Conservation (phyloP, 805 yeast genomes). For the Yarrowia porcina region DNA sequence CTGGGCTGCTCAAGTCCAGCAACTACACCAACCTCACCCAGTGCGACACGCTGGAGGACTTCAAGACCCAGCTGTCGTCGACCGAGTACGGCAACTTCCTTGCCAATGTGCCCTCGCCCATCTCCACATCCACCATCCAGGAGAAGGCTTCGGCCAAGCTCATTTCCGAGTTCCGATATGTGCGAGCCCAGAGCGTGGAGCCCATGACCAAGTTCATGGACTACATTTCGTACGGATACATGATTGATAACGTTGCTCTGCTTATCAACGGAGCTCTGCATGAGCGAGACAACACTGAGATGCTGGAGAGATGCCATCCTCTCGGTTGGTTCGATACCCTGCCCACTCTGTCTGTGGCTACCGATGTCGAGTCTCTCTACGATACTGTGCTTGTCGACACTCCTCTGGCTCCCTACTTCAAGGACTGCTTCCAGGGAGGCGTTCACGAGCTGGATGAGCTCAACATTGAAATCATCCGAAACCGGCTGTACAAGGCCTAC, state of each 20-base stretch:
- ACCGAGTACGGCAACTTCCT: constrained; percentile 94
- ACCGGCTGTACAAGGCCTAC: constrained; percentile 87
- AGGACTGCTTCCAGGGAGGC: constrained; percentile 70
- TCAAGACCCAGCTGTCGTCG: constrained; percentile 88
- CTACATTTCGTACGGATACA: constrained; percentile 89
- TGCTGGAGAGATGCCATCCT: constrained; percentile 89
- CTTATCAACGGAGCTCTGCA: constrained; percentile 97
- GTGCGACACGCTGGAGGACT: constrained; percentile 91
- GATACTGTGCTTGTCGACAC: constrained; percentile 92
- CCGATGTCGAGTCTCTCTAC: constrained; percentile 90
- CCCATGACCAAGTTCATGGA: constrained; percentile 81
- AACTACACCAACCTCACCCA: constrained; percentile 93
- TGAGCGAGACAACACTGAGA: constrained; percentile 85
- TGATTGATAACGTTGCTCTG: constrained; percentile 95
- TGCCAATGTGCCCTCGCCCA: constrained; percentile 74
- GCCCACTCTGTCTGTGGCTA: constrained; percentile 91
- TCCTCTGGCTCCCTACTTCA: constrained; percentile 95
- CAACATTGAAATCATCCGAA: constrained; percentile 92
- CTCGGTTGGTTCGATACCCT: constrained; percentile 98
- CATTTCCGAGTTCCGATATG: constrained; percentile 78
- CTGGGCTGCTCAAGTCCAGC: constrained; percentile 68
- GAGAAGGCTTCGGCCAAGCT: constrained; percentile 70
- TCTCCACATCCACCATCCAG: constrained; percentile 84
- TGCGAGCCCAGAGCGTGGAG: constrained; percentile 79
- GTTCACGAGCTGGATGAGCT: constrained; percentile 87